Percentiles rank a stretch among this genome's conserved stretches.
These are phyloP conservation scores for Mikania micrantha DNA, from an alignment of 129 eudicot species.

Conservation along the genomic window DNA sequence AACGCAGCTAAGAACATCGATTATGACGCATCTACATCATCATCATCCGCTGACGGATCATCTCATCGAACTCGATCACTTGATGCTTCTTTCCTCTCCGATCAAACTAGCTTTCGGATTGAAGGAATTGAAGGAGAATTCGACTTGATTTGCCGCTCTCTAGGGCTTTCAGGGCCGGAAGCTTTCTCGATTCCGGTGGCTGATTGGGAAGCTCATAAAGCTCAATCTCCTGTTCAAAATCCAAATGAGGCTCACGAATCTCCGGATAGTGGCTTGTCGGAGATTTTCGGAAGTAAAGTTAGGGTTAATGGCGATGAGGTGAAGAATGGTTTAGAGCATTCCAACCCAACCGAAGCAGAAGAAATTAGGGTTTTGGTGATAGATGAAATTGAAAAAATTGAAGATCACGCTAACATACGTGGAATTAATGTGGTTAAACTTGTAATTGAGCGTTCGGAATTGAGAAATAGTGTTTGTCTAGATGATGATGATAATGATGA, in stretches of 20 bases:
- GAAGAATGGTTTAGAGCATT: background rate
- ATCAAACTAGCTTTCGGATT: conserved; percentile 38
- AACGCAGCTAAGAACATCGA: conserved; percentile 40
- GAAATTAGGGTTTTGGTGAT: background rate
- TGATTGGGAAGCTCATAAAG: conserved; percentile 43
- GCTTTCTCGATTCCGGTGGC: conserved; percentile 50
- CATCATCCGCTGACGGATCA: conserved; percentile 23
- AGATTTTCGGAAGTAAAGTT: conserved; percentile 10
- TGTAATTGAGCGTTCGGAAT: background rate
- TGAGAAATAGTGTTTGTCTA: background rate
- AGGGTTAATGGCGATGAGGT: conserved; percentile 16
- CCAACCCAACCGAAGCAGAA: background rate
- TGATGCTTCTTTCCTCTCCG: conserved; percentile 16
- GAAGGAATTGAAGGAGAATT: conserved; percentile 46
- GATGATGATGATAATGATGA: background rate
- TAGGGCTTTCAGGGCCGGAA: conserved; percentile 61
- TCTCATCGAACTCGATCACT: conserved; percentile 33
- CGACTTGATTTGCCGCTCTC: conserved; percentile 29
- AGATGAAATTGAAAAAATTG: background rate
- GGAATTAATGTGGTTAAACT: background rate
- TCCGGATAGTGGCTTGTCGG: background rate
- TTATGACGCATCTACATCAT: conserved; percentile 37
- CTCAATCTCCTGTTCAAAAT: conserved; percentile 9
- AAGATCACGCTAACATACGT: background rate
- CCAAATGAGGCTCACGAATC: background rate